Evolutionary conservation across 805 yeast genomes (phyloP).

Genomic region (Metschnikowia santaceciliae): DNA sequence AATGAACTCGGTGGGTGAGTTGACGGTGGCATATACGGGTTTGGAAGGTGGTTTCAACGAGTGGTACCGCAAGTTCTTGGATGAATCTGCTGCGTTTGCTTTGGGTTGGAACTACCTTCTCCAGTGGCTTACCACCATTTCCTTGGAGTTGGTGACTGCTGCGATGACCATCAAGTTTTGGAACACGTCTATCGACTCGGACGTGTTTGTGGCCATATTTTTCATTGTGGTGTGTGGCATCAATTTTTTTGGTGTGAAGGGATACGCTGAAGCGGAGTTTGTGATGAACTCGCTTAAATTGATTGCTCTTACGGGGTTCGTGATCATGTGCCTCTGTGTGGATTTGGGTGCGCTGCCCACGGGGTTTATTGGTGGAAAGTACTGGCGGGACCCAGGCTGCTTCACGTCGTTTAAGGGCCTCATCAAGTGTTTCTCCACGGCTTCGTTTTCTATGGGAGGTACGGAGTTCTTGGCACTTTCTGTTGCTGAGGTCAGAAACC

Average conservation of each 20-base stretch:
- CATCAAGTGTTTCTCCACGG: slow-evolving; percentile 36
- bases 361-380: slow-evolving; percentile 39
- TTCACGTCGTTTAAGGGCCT: slow-evolving; percentile 38
- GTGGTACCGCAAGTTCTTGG: slow-evolving; percentile 29
- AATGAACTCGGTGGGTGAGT: slow-evolving; percentile 41
- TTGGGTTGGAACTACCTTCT: slow-evolving; percentile 37
- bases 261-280: slow-evolving; percentile 45
- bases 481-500: slow-evolving; percentile 38
- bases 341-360: slow-evolving; percentile 30
- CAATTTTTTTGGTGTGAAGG: slow-evolving; percentile 44
- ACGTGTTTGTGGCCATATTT: slow-evolving; percentile 54
- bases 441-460: slow-evolving; percentile 40
- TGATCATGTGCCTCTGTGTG: slow-evolving; percentile 38
- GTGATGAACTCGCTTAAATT: slow-evolving; percentile 35
- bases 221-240: slow-evolving; percentile 42
- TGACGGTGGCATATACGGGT: slow-evolving; percentile 56
- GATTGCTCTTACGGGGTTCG: slow-evolving; percentile 36
- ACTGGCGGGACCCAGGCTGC: slow-evolving; percentile 40
- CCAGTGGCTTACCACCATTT: slow-evolving; percentile 24
- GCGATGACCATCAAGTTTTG: slow-evolving; percentile 56
- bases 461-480: slow-evolving; percentile 39
- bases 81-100: slow-evolving; percentile 36
- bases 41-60: slow-evolving; percentile 38
- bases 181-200: slow-evolving; percentile 49
- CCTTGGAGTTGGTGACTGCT: slow-evolving; percentile 21